phyloP scores from a whole-genome alignment of 2,329 filamentous ascomycete species.

The Botrytis squamosa region DNA sequence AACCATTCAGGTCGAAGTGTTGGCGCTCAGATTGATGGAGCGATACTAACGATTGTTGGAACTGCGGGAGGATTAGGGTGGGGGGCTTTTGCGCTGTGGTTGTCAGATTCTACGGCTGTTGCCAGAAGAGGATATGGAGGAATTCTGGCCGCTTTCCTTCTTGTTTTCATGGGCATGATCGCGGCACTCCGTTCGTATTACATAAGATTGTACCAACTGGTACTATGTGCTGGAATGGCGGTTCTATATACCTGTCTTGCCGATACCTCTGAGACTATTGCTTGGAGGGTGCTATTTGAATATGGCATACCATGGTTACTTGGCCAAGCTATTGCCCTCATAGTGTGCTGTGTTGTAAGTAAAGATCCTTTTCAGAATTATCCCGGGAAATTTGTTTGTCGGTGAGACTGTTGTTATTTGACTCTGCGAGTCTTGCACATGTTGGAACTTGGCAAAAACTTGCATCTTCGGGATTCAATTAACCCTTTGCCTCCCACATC shows the following conservation, averaged over 20 bases:
- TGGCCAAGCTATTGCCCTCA: constrained; percentile 53
- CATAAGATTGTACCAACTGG: constrained; percentile 55
- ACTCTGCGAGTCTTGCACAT: background rate
- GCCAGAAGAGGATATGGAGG: constrained; percentile 52
- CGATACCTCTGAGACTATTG: constrained; percentile 46
- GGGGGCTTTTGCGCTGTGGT: constrained; percentile 53
- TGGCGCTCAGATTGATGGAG: constrained; percentile 57
- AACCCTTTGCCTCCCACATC: background rate
- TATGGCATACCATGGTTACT: constrained; percentile 57
- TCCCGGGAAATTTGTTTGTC: background rate
- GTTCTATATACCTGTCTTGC: constrained; percentile 54
- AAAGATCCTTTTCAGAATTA: background rate
- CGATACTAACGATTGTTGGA: constrained; percentile 52
- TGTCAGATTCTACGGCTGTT: constrained; percentile 51
- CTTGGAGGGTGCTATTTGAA: constrained; percentile 51
- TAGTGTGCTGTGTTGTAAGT: constrained; percentile 44
- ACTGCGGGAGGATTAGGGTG: constrained; percentile 54
- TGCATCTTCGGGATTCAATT: background rate
- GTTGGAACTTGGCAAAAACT: background rate
- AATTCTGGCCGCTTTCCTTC: constrained; percentile 54
- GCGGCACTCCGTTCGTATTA: constrained; percentile 56
- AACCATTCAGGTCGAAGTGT: constrained; percentile 57
- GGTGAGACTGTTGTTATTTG: background rate
- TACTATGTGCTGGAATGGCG: constrained; percentile 55
- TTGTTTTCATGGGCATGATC: constrained; percentile 51